phyloP scores from a whole-genome alignment of 2,329 filamentous ascomycete species.

The Ophiosphaerella herpotricha region DNA sequence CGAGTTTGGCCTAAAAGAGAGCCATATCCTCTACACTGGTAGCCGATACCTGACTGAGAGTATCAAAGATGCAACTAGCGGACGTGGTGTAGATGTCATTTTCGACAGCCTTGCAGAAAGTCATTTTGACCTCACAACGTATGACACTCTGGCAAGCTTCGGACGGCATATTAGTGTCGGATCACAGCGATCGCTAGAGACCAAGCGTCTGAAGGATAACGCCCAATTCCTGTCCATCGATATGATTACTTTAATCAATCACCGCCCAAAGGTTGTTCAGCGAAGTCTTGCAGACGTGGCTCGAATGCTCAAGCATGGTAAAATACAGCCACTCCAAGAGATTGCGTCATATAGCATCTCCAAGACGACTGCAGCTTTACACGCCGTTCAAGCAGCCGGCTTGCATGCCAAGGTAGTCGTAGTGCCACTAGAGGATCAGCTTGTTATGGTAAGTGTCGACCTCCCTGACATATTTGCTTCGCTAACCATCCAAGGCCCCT shows the following conservation, averaged over 20 bases:
- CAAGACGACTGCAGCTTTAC: slow-evolving; percentile 17
- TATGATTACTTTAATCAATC: slow-evolving; percentile 11
- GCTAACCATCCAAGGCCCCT: slow-evolving; percentile 13
- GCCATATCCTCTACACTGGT: slow-evolving; percentile 37
- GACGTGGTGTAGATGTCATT: slow-evolving; percentile 43
- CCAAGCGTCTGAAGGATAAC: slow-evolving; percentile 1
- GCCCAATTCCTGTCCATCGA: slow-evolving; percentile 17
- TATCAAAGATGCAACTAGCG: slow-evolving; percentile 30
- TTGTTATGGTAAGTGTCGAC: slow-evolving; percentile 22
- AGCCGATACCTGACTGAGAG: slow-evolving; percentile 28
- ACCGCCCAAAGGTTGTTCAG: slow-evolving; percentile 19
- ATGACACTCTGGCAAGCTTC: slow-evolving; percentile 50
- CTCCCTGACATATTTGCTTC: background rate
- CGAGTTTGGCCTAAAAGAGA: slow-evolving; percentile 25
- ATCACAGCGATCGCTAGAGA: background rate
- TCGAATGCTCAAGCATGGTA: slow-evolving; percentile 21
- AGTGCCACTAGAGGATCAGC: slow-evolving; percentile 19
- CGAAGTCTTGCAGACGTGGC: slow-evolving; percentile 21
- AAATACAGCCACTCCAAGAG: slow-evolving; percentile 9
- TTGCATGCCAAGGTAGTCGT: slow-evolving; percentile 21
- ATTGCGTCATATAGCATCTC: slow-evolving; percentile 17
- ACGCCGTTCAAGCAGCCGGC: slow-evolving; percentile 13
- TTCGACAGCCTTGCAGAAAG: slow-evolving; percentile 33
- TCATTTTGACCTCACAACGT: slow-evolving; percentile 41
- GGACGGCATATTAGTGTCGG: slow-evolving; percentile 16